phyloP scores from a whole-genome alignment of 495 filamentous ascomycete genomes.

The Aspergillus steynii region DNA sequence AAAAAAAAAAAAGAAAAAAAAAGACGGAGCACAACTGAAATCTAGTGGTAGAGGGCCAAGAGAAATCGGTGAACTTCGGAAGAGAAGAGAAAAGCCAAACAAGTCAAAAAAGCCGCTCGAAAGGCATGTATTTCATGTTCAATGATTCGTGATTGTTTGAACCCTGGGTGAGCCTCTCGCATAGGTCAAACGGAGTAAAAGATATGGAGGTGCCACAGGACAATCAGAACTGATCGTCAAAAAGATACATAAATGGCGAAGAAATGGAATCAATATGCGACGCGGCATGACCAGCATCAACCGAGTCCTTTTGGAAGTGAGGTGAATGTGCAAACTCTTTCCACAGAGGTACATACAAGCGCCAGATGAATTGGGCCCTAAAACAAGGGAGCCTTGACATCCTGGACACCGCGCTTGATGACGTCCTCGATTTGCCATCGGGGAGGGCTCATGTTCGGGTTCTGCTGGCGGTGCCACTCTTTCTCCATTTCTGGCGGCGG shows the following conservation, averaged over 20 bases:
- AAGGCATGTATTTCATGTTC: conserved; percentile 35
- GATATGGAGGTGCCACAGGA: neutral
- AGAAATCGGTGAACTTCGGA: neutral
- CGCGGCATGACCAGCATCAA: conserved; percentile 46
- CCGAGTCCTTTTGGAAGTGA: conserved; percentile 26
- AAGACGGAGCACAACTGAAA: neutral
- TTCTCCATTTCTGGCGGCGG: conserved; percentile 72
- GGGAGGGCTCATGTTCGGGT: conserved; percentile 60
- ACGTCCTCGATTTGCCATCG: conserved; percentile 83
- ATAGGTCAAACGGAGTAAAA: neutral
- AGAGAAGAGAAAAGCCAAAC: conserved; percentile 2
- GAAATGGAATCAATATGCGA: conserved; percentile 16
- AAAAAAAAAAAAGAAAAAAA: conserved; percentile 1
- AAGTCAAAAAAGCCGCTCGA: conserved; percentile 2
- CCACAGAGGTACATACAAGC: conserved; percentile 14
- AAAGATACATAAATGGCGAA: conserved; percentile 22
- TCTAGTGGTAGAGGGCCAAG: neutral
- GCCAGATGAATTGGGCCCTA: conserved; percentile 18
- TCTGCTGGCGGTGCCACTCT: conserved; percentile 50
- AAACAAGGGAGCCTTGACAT: conserved; percentile 69
- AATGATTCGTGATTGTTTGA: conserved; percentile 28
- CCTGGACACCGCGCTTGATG: conserved; percentile 72
- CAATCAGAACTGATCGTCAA: neutral
- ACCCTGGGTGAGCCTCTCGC: neutral
- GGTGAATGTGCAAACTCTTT: conserved; percentile 7